Base-by-base conservation (phyloP, 2,329 filamentous ascomycete species). In the Pseudopithomyces maydicus region DNA sequence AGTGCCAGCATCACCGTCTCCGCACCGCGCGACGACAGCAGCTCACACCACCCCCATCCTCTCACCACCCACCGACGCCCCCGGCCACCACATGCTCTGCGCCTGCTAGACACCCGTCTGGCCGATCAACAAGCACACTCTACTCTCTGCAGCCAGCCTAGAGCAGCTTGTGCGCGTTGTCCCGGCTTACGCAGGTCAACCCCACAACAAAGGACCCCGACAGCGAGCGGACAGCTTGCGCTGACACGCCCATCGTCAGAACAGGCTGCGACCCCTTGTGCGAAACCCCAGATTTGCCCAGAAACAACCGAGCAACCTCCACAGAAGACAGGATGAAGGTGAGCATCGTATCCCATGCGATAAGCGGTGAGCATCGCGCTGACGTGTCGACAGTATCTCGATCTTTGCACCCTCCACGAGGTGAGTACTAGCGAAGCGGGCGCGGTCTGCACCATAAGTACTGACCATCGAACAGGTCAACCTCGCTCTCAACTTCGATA, bases 401-500 rank as follows among this genome's bases (percentile, higher is more conserved):
- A 94, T 59, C 85, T 97, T 62, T 89, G 88, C 77, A 90, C 96
- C 66, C 93, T 98, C 74, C 93, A 98, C 77, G 88, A 90, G 76
- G 90, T 51, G 26, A 42, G 38, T 35, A 19, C 15, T 23, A 22
- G 33, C 36, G 15, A 17, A 15, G 6, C 14, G 8, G 10, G 14
- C n/a, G 14, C 3, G 15, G 38, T 17, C 2, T 39, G 15, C 33
- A 26, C 48, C 23, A 22, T 26, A 42, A 15, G 11, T 10, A 35
- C 48, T 51, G 6, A 51, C 17, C 48, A 22, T 23, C 6, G 26
- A 11, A 19, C n/a, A 51, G 48, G 48, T 98, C 65, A 94, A 92
- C 59, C 90, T 90, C 79, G 91, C 94, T 62, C 87, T 99, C 73
- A 98, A 97, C 75, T 98, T 98, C 82, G 91, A 95, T 70, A 97